Percentiles rank a stretch among this genome's conserved stretches.
Conservation (phyloP, 768 basidiomycete genomes). For the Exidia glandulosa region DNA sequence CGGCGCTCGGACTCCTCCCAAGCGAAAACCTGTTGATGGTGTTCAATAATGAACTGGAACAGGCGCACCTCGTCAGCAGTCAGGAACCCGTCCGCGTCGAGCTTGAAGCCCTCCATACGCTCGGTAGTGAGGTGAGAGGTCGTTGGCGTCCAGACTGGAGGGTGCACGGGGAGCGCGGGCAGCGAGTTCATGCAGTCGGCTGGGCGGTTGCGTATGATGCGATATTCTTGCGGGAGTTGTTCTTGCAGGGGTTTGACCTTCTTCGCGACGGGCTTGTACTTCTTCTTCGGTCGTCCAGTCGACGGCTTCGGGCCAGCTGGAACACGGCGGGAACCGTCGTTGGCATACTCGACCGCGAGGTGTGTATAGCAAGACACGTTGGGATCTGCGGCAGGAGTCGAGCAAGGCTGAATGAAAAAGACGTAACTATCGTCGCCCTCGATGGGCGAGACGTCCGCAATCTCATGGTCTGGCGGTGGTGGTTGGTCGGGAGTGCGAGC, state of each 20-base stretch:
- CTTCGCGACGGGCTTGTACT: conserved; percentile 15
- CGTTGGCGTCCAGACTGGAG: conserved; percentile 3
- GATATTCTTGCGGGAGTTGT: conserved; percentile 10
- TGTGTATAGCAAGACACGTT: too few relatives aligned
- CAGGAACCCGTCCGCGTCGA: conserved; percentile 17
- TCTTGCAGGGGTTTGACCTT: conserved; percentile 11
- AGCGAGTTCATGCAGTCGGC: conserved; percentile 8
- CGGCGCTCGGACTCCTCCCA: conserved; percentile 29
- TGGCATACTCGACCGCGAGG: too few relatives aligned
- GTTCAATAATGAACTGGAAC: too few relatives aligned
- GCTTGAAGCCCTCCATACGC: conserved; percentile 5
- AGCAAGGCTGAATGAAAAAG: too few relatives aligned
- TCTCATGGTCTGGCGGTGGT: too few relatives aligned
- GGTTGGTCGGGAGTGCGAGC: too few relatives aligned
- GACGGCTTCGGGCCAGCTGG: too few relatives aligned
- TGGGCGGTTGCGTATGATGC: conserved; percentile 7
- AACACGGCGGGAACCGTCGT: too few relatives aligned
- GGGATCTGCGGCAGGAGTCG: too few relatives aligned
- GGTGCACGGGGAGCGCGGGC: conserved; percentile 3
- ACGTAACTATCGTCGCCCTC: too few relatives aligned
- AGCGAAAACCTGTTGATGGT: conserved; percentile 26
- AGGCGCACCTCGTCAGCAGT: conserved; percentile 21
- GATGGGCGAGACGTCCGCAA: too few relatives aligned
- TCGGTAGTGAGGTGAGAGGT: conserved; percentile 10
- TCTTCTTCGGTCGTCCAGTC: too few relatives aligned